Evolutionary conservation across 805 yeast species (phyloP), one percentile per base, ranked within the genome.

Genomic region (Wickerhamomyces sydowiorum): DNA sequence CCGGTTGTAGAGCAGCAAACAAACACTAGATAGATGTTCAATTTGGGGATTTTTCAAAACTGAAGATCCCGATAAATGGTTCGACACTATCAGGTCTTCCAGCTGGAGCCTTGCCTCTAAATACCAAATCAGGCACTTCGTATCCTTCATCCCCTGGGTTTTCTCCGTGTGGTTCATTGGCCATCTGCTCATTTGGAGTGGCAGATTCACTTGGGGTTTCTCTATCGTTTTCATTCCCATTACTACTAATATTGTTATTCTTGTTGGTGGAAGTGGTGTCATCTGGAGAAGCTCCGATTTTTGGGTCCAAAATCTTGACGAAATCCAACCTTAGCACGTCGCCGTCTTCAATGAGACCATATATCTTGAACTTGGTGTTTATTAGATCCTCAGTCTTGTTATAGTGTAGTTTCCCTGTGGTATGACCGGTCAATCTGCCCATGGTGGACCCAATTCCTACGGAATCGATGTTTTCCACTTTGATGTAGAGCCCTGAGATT

Each of bases 361-460:
- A 74, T 20, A 75, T 53, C 48, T 75, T 74, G 53, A 70, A 75
- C 46, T 73, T 73, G 41, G 67, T 67, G 48, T 70, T 67, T 25
- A 62, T 53, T 41, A 75, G 59, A 50, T 74, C 78, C 30, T 67
- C 67, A 28, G 68, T 49, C 45, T 70, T 69, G 51, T 75, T 74
- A 53, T 72, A 75, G 51, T 72, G 75, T 7, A 75, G 61, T 40
- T 59, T 59, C 1, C 80, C 80, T 24, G 62, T 65, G 18, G 77
- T 70, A 6, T 69, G 60, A 7, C 80, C 80, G 0, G 78, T 72
- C n/a, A 75, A 65, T 31, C 75, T 59, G 7, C 78, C 79, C 78
- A 75, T 73, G 15, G 79, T 73, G 9, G 76, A 69, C 4, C 80
- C 80, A 7, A 75, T 71, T 0, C 80, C 80, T 58, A 74, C 70